phyloP scores from a whole-genome alignment of 495 filamentous ascomycete genomes.

The Neurospora discreta region DNA sequence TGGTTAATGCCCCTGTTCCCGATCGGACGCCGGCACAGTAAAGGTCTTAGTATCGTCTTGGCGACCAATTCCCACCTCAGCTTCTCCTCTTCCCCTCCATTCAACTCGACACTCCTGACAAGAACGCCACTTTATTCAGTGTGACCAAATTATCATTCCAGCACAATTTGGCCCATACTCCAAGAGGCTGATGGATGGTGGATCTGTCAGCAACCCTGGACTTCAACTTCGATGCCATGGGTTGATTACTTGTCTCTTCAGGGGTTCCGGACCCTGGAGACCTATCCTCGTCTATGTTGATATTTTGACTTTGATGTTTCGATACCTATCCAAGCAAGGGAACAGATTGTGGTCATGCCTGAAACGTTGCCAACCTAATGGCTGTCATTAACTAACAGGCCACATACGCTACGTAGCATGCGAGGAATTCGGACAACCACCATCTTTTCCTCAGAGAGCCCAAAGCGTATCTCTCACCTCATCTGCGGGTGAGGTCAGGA shows the following conservation, averaged over 20 bases:
- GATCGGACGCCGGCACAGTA: neutral
- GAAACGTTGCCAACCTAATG: neutral
- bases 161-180: neutral
- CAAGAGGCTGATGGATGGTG: neutral
- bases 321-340: neutral
- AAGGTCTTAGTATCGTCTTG: neutral
- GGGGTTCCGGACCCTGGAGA: neutral
- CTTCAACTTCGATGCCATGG: neutral
- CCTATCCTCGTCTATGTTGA: neutral
- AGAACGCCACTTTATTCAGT: neutral
- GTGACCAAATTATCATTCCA: neutral
- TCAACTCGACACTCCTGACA: neutral
- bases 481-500: neutral
- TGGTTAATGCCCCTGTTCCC: neutral
- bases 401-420: neutral
- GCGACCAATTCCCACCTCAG: neutral
- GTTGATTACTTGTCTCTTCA: neutral
- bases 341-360: neutral
- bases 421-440: neutral
- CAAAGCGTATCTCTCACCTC: neutral
- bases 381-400: neutral
- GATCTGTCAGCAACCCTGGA: neutral
- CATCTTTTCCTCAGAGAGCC: too few species aligned
- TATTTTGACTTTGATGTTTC: neutral
- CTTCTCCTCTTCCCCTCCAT: neutral